Conservation (phyloP, 2,329 filamentous ascomycete species). For the Ceratocystis papillata region DNA sequence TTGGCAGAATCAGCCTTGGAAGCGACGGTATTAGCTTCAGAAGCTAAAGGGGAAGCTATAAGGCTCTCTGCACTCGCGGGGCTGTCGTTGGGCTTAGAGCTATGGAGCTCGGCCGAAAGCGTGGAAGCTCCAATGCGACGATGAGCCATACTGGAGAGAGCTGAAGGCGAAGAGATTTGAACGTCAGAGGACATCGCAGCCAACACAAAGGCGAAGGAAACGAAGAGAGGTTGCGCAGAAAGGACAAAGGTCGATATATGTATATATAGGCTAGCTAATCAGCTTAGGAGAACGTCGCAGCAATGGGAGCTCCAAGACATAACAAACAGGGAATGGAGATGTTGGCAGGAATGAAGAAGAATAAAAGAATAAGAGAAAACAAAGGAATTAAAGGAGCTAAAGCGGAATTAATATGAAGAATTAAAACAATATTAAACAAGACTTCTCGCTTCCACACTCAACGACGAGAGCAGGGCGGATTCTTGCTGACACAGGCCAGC, state of each 20-base stretch:
- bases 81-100: neutral
- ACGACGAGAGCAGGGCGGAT: neutral
- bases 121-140: neutral
- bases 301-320: neutral
- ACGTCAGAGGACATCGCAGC: neutral
- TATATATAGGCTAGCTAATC: neutral
- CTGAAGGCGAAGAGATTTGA: neutral
- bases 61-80: neutral
- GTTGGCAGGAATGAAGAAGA: constrained; percentile 22
- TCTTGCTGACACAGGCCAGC: neutral
- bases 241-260: neutral
- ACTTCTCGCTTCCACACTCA: neutral
- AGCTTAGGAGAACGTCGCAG: neutral
- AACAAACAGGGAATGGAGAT: neutral
- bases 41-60: too few species aligned
- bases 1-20: constrained; percentile 10
- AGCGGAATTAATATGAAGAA: neutral
- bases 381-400: constrained; percentile 3
- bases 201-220: neutral
- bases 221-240: neutral
- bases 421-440: neutral
- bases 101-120: neutral
- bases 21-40: neutral
- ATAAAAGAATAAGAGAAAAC: neutral
- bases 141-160: neutral